These are phyloP conservation scores for Colletotrichum australisinense DNA, from an alignment of 2,329 filamentous ascomycete species.

Conservation along the genomic window DNA sequence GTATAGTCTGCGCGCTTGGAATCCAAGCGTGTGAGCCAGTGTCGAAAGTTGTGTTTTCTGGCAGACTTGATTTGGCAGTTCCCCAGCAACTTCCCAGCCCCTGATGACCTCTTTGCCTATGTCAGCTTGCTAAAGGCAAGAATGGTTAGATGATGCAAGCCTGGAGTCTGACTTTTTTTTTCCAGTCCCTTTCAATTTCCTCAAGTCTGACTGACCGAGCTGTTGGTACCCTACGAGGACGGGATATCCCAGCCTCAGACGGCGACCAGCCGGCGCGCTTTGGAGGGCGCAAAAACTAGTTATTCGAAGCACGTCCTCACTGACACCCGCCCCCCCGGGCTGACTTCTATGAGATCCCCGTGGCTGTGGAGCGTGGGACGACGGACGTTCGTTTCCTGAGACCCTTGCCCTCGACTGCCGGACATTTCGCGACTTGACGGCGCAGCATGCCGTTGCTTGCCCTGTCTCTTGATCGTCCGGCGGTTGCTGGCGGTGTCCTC, in stretches of 20 bases:
- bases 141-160: constrained; percentile 10
- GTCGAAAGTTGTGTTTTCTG: neutral
- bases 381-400: neutral
- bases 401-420: constrained; percentile 4
- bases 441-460: neutral
- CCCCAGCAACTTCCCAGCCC: neutral
- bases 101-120: constrained; percentile 8
- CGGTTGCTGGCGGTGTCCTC: neutral
- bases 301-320: neutral
- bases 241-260: constrained; percentile 26
- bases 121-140: neutral
- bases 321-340: neutral
- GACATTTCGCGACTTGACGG: neutral
- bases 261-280: neutral
- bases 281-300: neutral
- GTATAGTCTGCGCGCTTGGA: neutral
- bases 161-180: neutral
- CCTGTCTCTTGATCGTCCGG: neutral
- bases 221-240: constrained; percentile 24
- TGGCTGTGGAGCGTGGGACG: neutral
- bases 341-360: constrained; percentile 4
- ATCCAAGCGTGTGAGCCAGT: neutral
- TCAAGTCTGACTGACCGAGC: constrained; percentile 2
- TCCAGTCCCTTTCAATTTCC: neutral
- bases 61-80: constrained; percentile 2